phyloP scores from a whole-genome alignment of 1,139 yeast species.

The Nakaseomyces nivariensis region DNA sequence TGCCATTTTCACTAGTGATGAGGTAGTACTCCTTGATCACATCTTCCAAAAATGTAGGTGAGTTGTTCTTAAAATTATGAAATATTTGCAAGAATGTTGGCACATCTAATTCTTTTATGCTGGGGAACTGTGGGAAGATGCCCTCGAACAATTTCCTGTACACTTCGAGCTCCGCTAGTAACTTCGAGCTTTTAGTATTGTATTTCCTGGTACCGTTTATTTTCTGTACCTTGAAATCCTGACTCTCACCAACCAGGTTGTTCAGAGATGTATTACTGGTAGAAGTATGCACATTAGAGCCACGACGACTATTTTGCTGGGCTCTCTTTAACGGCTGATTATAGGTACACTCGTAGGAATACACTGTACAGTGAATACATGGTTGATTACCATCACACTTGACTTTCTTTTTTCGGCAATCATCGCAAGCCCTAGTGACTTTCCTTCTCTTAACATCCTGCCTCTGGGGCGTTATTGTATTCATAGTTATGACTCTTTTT shows the following conservation, averaged over 20 bases:
- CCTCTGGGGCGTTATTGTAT: slow-evolving; percentile 1
- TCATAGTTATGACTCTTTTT: neutral
- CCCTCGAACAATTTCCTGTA: slow-evolving; percentile 19
- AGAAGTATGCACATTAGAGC: neutral
- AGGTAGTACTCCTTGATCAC: slow-evolving; percentile 20
- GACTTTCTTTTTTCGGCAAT: slow-evolving; percentile 73
- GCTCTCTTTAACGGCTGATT: slow-evolving; percentile 67
- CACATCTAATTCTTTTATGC: slow-evolving; percentile 20
- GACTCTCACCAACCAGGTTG: neutral
- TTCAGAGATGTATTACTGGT: neutral
- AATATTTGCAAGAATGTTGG: slow-evolving; percentile 22
- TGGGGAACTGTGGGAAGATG: slow-evolving; percentile 23
- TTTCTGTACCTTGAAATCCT: neutral
- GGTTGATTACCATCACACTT: slow-evolving; percentile 93
- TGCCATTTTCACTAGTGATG: slow-evolving; percentile 10
- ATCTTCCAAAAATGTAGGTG: slow-evolving; percentile 15
- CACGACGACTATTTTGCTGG: slow-evolving; percentile 8
- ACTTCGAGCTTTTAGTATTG: slow-evolving; percentile 7
- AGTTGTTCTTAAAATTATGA: slow-evolving; percentile 14
- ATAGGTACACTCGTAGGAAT: slow-evolving; percentile 67
- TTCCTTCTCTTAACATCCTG: slow-evolving; percentile 50
- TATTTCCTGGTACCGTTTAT: slow-evolving; percentile 4
- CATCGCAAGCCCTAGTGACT: slow-evolving; percentile 89
- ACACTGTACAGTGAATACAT: slow-evolving; percentile 87
- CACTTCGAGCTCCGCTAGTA: slow-evolving; percentile 15